Base-by-base conservation (phyloP, 1,284 basidiomycete species). In the Sutorius eximius region DNA sequence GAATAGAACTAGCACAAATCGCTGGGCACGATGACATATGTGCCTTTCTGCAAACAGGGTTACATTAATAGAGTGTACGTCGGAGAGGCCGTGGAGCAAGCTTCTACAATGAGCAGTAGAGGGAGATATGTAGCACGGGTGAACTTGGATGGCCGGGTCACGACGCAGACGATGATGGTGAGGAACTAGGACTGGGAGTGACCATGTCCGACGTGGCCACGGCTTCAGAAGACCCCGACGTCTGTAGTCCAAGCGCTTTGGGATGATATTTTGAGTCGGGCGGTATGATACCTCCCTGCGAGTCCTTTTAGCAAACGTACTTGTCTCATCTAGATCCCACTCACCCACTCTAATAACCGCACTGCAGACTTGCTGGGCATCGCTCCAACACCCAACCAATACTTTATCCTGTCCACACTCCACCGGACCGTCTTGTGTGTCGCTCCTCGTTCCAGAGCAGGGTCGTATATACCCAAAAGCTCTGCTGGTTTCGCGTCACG, bases 401-500 rank as follows among this genome's bases (percentile, higher is more conserved):
- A 93, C 56, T 80, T 82, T 73, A 98, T 93, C 69, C 95, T 84
- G 59, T 91, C 85, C 42, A 89, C 86, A 72, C 93, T 93, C 94
- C 93, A 97, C 68, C 91, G 85, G 51, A 98, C 78, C 24, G 84
- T 85, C 74, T 95, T 97, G 78, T 57, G 74, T 72, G 62, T 78
- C 66, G 49, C 38, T 20, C 60, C 66, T 7, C 38, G 57, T 43
- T 49, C 69, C 43, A 83, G 69, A 50, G 80, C 79, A 18, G 93
- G 93, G 71, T 95, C 83, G 75, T 92, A 97, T 53, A 93, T 82
- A 45, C 93, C 95, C 40, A 98, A 77, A 52, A 91, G 85, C 73
- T 98, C 95, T 59, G 93, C 83, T 9, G 95, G 95, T 63, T 87
- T 86, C n/a, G 89, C 94, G 70, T 98, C 85, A 36, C 95, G 86